A percentile compares a stretch with the other conserved stretches of the same genome.
Evolutionary conservation across 805 yeast genomes (phyloP).

Genomic region (Suhomyces sp.): DNA sequence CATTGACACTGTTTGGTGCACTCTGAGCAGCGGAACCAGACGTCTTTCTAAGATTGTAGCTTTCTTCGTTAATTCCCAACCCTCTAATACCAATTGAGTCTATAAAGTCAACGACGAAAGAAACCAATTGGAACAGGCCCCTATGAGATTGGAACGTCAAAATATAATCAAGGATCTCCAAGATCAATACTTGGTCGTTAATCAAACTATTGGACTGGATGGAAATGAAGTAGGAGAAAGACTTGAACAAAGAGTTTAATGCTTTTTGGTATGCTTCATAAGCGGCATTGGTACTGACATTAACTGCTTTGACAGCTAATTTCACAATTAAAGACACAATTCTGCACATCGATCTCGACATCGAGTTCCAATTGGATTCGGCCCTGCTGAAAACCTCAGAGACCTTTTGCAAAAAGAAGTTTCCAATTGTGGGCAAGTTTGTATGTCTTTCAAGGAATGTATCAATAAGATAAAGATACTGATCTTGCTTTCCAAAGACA

Average conservation of each 20-base stretch:
- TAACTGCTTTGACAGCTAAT: slow-evolving; percentile 27
- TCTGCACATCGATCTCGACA: slow-evolving; percentile 64
- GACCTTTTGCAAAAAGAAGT: slow-evolving; percentile 45
- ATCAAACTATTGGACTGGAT: slow-evolving; percentile 46
- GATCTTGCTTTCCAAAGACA: slow-evolving; percentile 63
- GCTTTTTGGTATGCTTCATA: slow-evolving; percentile 26
- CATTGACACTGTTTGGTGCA: slow-evolving; percentile 19
- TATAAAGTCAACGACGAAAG: slow-evolving; percentile 44
- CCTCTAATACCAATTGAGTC: slow-evolving; percentile 58
- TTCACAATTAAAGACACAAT: slow-evolving; percentile 51
- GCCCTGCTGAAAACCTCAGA: slow-evolving; percentile 48
- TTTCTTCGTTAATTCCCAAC: slow-evolving; percentile 42
- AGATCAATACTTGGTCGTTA: slow-evolving; percentile 60
- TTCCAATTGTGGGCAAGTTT: slow-evolving; percentile 50
- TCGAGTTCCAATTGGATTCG: slow-evolving; percentile 55
- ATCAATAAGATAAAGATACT: slow-evolving; percentile 55
- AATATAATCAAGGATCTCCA: slow-evolving; percentile 60
- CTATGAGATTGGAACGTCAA: slow-evolving; percentile 41
- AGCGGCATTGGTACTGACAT: slow-evolving; percentile 10
- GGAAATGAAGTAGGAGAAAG: slow-evolving; percentile 44
- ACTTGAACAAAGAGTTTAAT: slow-evolving; percentile 36
- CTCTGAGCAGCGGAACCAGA: not conserved
- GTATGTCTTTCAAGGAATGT: slow-evolving; percentile 39
- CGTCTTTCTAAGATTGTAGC: slow-evolving; percentile 13
- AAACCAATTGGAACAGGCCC: slow-evolving; percentile 38